Percentiles rank a stretch among this genome's conserved stretches.
These are phyloP conservation scores for Penicillium malachiteum DNA, from an alignment of 495 filamentous ascomycete species.

Conservation along the genomic window DNA sequence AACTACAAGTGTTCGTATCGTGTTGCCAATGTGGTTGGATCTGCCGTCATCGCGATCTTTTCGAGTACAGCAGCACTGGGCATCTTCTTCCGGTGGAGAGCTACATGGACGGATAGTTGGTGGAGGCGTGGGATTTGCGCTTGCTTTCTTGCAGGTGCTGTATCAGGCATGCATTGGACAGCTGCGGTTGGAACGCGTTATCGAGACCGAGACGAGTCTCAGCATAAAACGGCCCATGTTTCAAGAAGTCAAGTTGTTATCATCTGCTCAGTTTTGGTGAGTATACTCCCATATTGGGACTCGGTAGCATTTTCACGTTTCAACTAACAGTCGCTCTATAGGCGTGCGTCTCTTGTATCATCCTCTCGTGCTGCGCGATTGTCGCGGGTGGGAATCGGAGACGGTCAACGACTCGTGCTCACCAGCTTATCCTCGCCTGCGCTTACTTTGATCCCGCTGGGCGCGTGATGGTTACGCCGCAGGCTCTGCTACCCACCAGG, in stretches of 20 bases:
- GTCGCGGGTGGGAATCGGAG: conserved; percentile 54
- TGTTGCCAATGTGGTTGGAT: conserved; percentile 59
- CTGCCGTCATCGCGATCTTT: conserved; percentile 67
- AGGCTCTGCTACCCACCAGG: conserved; percentile 75
- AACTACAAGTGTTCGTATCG: conserved; percentile 69
- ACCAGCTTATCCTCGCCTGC: conserved; percentile 74
- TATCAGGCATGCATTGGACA: conserved; percentile 88
- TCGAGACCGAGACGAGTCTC: conserved; percentile 34
- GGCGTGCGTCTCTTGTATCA: conserved; percentile 61
- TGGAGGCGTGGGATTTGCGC: conserved; percentile 70
- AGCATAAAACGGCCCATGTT: conserved; percentile 3
- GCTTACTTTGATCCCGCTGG: conserved; percentile 75
- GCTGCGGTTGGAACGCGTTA: conserved; percentile 72
- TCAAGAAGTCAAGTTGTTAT: conserved; percentile 60
- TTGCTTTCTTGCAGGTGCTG: conserved; percentile 64
- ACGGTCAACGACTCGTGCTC: conserved; percentile 62
- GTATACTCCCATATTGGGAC: conserved; percentile 16
- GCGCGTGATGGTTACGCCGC: conserved; percentile 72
- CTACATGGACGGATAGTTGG: conserved; percentile 76
- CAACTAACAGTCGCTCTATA: conserved; percentile 20
- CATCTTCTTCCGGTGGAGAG: conserved; percentile 74
- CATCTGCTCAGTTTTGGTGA: conserved; percentile 63
- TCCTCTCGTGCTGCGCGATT: conserved; percentile 56
- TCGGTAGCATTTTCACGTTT: background rate
- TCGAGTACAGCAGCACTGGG: conserved; percentile 66